phyloP scores from a whole-genome alignment of 2,329 filamentous ascomycete species.

The Fusarium heterosporum region DNA sequence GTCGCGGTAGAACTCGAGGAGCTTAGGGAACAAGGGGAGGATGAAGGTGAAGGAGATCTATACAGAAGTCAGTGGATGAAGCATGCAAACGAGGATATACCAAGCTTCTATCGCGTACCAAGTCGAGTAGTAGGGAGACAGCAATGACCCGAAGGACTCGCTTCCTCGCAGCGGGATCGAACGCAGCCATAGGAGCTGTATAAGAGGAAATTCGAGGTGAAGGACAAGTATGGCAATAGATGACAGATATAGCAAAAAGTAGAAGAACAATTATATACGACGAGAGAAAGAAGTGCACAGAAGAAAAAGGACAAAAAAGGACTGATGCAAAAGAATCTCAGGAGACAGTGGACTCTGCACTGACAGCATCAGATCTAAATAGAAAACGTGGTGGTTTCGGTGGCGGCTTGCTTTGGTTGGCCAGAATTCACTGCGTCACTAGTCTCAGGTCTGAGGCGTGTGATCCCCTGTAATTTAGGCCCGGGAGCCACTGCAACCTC shows the following conservation, averaged over 20 bases:
- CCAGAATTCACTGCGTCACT: constrained; percentile 22
- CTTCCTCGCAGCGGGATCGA: constrained; percentile 73
- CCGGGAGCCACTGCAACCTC: constrained; percentile 20
- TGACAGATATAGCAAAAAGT: not conserved
- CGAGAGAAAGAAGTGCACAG: not conserved
- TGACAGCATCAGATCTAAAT: constrained; percentile 35
- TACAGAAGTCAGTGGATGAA: constrained; percentile 10
- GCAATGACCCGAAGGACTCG: constrained; percentile 89
- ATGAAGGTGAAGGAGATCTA: constrained; percentile 99
- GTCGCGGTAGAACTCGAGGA: constrained; percentile 95
- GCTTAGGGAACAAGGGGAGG: constrained; percentile 92
- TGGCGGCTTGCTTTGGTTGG: constrained; percentile 35
- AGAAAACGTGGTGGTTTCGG: constrained; percentile 35
- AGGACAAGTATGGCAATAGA: not conserved
- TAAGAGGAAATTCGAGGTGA: constrained; percentile 2
- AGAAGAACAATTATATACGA: not conserved
- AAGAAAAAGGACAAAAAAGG: not conserved
- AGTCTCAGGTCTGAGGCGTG: constrained; percentile 29
- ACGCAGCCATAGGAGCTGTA: constrained; percentile 54
- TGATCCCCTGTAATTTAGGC: constrained; percentile 32
- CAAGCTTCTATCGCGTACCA: constrained; percentile 66
- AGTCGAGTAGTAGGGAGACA: constrained; percentile 86
- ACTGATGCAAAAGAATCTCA: constrained; percentile 25
- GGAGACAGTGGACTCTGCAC: constrained; percentile 41
- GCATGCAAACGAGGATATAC: not conserved